Evolutionary conservation across 495 filamentous ascomycete species (phyloP).

Genomic region (Staphylotrichum tortipilum): DNA sequence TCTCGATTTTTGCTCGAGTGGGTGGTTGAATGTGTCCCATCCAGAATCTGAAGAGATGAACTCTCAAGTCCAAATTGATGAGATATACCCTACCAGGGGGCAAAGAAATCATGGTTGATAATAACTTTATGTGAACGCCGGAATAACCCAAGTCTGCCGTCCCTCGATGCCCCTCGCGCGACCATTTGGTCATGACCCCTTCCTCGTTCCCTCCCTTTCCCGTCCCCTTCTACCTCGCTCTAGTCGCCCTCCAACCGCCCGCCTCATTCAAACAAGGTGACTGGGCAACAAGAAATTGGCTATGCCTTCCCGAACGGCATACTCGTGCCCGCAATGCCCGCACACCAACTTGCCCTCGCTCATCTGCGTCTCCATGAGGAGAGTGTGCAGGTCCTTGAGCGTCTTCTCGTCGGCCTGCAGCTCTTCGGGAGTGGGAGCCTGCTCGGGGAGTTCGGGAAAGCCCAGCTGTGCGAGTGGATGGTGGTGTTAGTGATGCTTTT

Average conservation of each 20-base stretch:
- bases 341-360: slow-evolving; percentile 81
- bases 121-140: slow-evolving; percentile 2
- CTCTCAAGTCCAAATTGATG: no score
- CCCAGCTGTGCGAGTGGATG: slow-evolving; percentile 67
- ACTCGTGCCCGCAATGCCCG: slow-evolving; percentile 85
- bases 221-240: no score
- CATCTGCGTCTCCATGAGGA: slow-evolving; percentile 87
- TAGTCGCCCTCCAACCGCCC: background rate
- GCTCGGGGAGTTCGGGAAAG: slow-evolving; percentile 64
- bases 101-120: background rate
- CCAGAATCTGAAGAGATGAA: no score
- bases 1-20: no score
- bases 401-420: slow-evolving; percentile 54
- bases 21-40: no score
- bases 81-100: no score
- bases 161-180: background rate
- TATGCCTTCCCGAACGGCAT: slow-evolving; percentile 87
- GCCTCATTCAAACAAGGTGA: slow-evolving; percentile 71
- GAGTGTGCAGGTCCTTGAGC: slow-evolving; percentile 65
- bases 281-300: slow-evolving; percentile 92
- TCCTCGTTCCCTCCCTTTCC: background rate
- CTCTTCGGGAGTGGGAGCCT: slow-evolving; percentile 50
- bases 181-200: background rate
- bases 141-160: background rate
- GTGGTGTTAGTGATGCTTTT: background rate